Evolutionary conservation across 345 rosid genomes (phyloP).

Genomic region (Mercurialis annua): DNA sequence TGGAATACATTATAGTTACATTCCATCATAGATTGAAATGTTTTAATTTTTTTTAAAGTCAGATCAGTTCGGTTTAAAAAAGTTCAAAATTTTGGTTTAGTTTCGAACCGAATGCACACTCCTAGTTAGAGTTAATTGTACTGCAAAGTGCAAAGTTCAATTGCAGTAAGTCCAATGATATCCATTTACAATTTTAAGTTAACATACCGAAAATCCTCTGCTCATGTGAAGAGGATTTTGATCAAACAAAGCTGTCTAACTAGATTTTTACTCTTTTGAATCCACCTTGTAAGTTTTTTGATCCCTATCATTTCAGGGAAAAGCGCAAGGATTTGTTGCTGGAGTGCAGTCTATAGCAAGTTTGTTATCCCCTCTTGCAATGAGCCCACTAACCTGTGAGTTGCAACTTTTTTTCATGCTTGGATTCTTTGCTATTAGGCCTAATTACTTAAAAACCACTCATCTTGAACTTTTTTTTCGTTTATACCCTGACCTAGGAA

Average conservation of each 20-base stretch:
- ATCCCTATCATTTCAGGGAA: slow-evolving; percentile 33
- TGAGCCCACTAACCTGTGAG: slow-evolving; percentile 55
- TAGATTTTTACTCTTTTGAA: no score
- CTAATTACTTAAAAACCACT: no score
- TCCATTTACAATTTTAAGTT: neutral
- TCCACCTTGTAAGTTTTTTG: neutral
- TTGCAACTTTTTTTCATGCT: neutral
- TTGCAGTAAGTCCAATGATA: neutral
- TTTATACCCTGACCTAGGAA: no score
- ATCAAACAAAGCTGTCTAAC: no score
- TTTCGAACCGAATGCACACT: neutral
- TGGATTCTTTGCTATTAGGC: neutral
- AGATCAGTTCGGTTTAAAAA: no score
- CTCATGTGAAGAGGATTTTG: neutral
- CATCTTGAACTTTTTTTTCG: no score
- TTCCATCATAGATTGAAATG: no score
- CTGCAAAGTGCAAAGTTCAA: neutral
- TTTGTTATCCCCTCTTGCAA: slow-evolving; percentile 47
- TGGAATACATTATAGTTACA: no score
- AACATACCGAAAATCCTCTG: neutral
- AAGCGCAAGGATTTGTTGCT: slow-evolving; percentile 49
- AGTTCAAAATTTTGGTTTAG: no score
- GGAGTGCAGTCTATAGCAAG: slow-evolving; percentile 49
- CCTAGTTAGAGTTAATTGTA: neutral
- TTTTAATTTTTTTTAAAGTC: no score